Base-by-base conservation (phyloP, 305 asterid species). In the Nicotiana rustica region DNA sequence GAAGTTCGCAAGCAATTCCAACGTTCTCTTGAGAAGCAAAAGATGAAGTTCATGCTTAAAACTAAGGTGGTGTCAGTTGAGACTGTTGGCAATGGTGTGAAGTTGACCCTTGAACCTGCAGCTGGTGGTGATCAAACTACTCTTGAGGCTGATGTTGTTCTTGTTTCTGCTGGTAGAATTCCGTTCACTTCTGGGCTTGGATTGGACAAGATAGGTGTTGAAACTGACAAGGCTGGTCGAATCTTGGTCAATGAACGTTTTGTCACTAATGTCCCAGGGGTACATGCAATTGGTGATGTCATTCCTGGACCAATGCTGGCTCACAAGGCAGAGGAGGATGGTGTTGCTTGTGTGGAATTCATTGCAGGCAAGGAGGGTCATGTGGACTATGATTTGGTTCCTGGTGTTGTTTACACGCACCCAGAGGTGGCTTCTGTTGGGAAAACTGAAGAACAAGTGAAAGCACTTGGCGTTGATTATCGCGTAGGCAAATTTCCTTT, bases 291-390 rank as follows among this genome's bases (percentile, higher is more conserved):
- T 68, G 99, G 99, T 47, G 98, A 96, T 84, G 99, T 95, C 31
- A 92, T 96, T 68, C 99, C 98, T 0, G 99, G 98, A 10, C 98
- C 99, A 4, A 96, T 96, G 99, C 83, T 96, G 92, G 99, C 99
- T 56, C 99, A 96, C 92, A 96, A 96, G 88, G 99, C 98, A 2
- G 98, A 94, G 84, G 99, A 96, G 76, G 99, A 96, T 57, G 99
- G 99, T 47, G 96, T 96, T 57, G 98, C 98, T 1, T 94, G 98
- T 44, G 99, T 92, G 18, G 99, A 96, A 65, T 93, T 81, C 79
- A 91, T 95, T 66, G 98, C 99, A 0, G 99, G 99, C 25, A 93
- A 92, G 82, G 93, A 92, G 84, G 99, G 97, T 35, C 99, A 96
- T 6, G 98, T 96, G 89, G 98, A 96, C 85, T 95, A 95, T n/a